Evolutionary conservation across 257 asterid species (phyloP).

Genomic region (Nicotiana obtusifolia): DNA sequence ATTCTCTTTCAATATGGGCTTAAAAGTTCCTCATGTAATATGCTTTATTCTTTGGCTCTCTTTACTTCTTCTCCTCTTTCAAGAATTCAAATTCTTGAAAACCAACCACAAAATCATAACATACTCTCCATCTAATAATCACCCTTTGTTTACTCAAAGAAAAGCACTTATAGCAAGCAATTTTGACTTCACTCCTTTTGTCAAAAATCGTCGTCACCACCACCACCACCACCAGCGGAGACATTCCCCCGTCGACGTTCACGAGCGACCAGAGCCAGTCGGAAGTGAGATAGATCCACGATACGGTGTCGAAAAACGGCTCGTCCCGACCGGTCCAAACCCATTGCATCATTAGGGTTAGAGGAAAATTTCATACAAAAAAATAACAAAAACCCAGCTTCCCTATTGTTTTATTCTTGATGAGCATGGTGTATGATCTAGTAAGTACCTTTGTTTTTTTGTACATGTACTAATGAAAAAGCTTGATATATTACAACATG

Average conservation of each 20-base stretch:
- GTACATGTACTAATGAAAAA: slow-evolving; percentile 19
- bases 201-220: slow-evolving; percentile 10
- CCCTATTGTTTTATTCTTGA: not conserved
- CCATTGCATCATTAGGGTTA: slow-evolving; percentile 65
- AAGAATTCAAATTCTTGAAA: slow-evolving; percentile 27
- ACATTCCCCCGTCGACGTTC: not conserved
- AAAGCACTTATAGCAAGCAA: slow-evolving; percentile 33
- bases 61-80: slow-evolving; percentile 39
- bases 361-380: not conserved
- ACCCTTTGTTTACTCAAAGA: slow-evolving; percentile 30
- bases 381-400: not conserved
- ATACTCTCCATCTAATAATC: not conserved
- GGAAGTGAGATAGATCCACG: slow-evolving; percentile 47
- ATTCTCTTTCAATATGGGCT: slow-evolving; percentile 31
- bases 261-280: not conserved
- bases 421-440: slow-evolving; percentile 5
- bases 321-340: slow-evolving; percentile 80
- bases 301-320: slow-evolving; percentile 69
- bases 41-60: slow-evolving; percentile 36
- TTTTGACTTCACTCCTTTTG: slow-evolving; percentile 60
- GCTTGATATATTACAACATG: not conserved
- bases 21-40: slow-evolving; percentile 35
- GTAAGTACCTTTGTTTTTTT: not conserved
- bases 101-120: not conserved
- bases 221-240: slow-evolving; percentile 12